These are phyloP conservation scores for Suillus paluster DNA, from an alignment of 768 basidiomycete genomes.

Conservation along the genomic window DNA sequence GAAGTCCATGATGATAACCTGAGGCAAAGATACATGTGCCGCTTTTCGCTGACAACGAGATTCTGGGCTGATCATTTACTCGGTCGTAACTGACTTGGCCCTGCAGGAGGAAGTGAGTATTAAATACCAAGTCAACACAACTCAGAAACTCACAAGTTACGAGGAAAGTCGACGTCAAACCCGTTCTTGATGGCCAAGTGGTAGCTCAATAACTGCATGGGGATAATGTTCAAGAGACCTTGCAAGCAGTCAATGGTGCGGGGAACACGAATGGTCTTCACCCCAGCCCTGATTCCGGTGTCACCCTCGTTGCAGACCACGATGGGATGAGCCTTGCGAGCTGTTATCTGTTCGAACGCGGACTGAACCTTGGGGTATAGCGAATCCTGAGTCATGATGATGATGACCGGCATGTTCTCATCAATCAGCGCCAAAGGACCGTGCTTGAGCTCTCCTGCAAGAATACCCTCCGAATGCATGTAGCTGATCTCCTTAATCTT, in stretches of 20 bases:
- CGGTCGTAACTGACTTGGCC: slow-evolving; percentile 78
- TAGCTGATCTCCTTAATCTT: slow-evolving; percentile 99
- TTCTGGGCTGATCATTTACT: slow-evolving; percentile 44
- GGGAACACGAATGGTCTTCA: slow-evolving; percentile 92
- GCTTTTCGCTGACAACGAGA: slow-evolving; percentile 2
- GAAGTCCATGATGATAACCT: slow-evolving; percentile 16
- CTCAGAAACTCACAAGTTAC: slow-evolving; percentile 75
- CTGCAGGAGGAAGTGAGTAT: slow-evolving; percentile 38
- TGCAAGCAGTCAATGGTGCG: slow-evolving; percentile 94
- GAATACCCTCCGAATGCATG: slow-evolving; percentile 68
- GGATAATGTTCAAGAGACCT: slow-evolving; percentile 95
- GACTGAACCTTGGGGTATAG: slow-evolving; percentile 98
- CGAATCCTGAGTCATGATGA: slow-evolving; percentile 99
- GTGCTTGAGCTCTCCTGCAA: slow-evolving; percentile 98
- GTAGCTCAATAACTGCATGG: slow-evolving; percentile 93
- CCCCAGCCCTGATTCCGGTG: slow-evolving; percentile 68
- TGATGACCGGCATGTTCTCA: slow-evolving; percentile 98
- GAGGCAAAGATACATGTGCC: slow-evolving; percentile 3
- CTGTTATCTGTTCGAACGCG: slow-evolving; percentile 95
- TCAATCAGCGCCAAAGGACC: slow-evolving; percentile 97
- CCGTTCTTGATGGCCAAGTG: slow-evolving; percentile 96
- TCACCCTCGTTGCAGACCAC: slow-evolving; percentile 96
- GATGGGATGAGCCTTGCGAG: slow-evolving; percentile 94
- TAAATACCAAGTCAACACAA: slow-evolving; percentile 8
- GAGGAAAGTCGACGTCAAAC: slow-evolving; percentile 97